phyloP scores from a whole-genome alignment of 495 filamentous ascomycete species.

The Trichoderma virens region DNA sequence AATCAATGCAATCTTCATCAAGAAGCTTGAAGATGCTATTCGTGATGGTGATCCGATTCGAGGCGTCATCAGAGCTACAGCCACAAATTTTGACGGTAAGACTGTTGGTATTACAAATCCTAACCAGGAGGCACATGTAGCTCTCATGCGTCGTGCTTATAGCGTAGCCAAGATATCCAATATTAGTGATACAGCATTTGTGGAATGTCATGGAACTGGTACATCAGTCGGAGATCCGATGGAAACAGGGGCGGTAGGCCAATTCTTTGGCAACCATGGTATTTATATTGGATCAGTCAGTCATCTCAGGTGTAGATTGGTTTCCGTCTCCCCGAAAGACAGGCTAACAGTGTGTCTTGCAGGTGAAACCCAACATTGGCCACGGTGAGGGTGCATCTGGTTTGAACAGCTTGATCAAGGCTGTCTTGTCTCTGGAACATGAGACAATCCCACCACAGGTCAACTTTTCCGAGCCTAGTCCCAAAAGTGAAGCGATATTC shows the following conservation, averaged over 20 bases:
- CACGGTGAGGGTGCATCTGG: constrained; percentile 44
- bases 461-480: constrained; percentile 20
- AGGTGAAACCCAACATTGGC: constrained; percentile 43
- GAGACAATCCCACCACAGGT: constrained; percentile 31
- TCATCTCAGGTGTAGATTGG: background rate
- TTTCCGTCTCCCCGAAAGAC: background rate
- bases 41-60: constrained; percentile 41
- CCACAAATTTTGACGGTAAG: constrained; percentile 39
- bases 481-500: constrained; percentile 18
- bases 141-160: constrained; percentile 39
- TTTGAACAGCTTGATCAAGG: constrained; percentile 42
- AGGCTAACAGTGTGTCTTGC: background rate
- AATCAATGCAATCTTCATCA: constrained; percentile 33
- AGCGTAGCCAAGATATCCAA: constrained; percentile 28
- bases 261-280: constrained; percentile 23
- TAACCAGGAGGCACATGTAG: constrained; percentile 35
- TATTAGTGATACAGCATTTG: constrained; percentile 30
- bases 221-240: constrained; percentile 32
- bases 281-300: constrained; percentile 38
- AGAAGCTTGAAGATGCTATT: constrained; percentile 40
- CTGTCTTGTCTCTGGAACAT: constrained; percentile 38
- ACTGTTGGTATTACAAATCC: constrained; percentile 40
- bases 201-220: constrained; percentile 31
- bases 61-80: constrained; percentile 42
- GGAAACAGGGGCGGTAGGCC: constrained; percentile 27